Evolutionary conservation across 352 stramenopile genomes (phyloP).

Genomic region (Salisapilia sapeloensis): DNA sequence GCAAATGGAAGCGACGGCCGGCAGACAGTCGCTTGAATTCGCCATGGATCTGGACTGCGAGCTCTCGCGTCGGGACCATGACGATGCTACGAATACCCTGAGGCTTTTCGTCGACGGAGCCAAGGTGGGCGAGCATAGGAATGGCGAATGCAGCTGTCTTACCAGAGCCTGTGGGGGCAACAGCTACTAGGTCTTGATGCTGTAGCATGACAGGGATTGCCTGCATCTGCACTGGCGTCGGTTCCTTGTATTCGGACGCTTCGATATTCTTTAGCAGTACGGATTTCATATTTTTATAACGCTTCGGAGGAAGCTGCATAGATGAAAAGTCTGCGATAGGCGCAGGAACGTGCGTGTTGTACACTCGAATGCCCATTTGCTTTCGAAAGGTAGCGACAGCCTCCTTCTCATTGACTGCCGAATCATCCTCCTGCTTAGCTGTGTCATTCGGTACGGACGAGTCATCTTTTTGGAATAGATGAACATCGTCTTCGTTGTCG

Average conservation of each 20-base stretch:
- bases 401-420: conserved; percentile 12
- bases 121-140: conserved; percentile 80
- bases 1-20: conserved; percentile 79
- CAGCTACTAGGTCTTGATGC: conserved; percentile 89
- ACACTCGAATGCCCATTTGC: conserved; percentile 68
- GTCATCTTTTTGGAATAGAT: conserved; percentile 28
- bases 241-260: conserved; percentile 92
- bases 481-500: conserved; percentile 16
- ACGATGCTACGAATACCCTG: conserved; percentile 85
- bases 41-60: conserved; percentile 93
- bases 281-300: too few species aligned
- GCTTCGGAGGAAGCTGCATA: too few species aligned
- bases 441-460: conserved; percentile 4
- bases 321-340: conserved; percentile 58
- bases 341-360: conserved; percentile 35
- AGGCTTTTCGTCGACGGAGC: conserved; percentile 16
- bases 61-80: conserved; percentile 93
- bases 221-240: conserved; percentile 99
- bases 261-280: conserved; percentile 74
- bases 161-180: conserved; percentile 92
- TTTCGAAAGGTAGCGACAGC: conserved; percentile 42
- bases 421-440: conserved; percentile 3
- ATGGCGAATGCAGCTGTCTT: conserved; percentile 98
- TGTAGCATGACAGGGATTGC: conserved; percentile 81
- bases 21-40: conserved; percentile 87